These are phyloP conservation scores for Jacaranda copaia DNA, from an alignment of 257 asterid species.

Conservation along the genomic window DNA sequence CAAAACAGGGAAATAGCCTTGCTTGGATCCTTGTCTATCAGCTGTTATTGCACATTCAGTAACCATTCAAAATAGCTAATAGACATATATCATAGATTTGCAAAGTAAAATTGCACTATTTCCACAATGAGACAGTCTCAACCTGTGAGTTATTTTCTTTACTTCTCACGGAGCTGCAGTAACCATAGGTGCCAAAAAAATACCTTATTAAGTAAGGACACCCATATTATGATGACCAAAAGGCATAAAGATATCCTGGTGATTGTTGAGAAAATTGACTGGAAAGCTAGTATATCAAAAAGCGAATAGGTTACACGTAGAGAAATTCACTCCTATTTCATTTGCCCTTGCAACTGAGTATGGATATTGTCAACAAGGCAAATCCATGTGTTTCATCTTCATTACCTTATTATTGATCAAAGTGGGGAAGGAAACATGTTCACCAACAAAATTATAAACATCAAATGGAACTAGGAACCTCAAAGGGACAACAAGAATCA, in stretches of 20 bases:
- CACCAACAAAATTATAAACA: not conserved
- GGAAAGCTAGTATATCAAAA: too few species aligned
- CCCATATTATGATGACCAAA: not conserved
- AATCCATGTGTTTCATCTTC: not conserved
- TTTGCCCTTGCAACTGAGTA: too few species aligned
- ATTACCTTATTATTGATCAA: not conserved
- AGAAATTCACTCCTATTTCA: too few species aligned
- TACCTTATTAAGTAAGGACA: not conserved
- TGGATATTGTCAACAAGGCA: too few species aligned
- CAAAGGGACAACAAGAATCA: not conserved
- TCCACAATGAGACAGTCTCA: not conserved
- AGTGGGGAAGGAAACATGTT: not conserved
- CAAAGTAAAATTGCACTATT: not conserved
- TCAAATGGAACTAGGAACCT: not conserved
- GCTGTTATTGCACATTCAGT: constrained; percentile 35
- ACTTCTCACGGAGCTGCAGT: too few species aligned
- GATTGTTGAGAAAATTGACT: too few species aligned
- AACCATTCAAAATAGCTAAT: not conserved
- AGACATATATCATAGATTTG: not conserved
- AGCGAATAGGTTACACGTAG: too few species aligned
- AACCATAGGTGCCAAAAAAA: too few species aligned
- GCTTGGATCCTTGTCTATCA: constrained; percentile 72
- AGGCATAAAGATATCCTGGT: not conserved
- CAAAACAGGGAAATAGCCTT: constrained; percentile 89
- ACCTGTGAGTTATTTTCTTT: not conserved